Evolutionary conservation across 2,329 filamentous ascomycete species (phyloP), one percentile per base, ranked within the genome.

Genomic region (Coniella vitis): DNA sequence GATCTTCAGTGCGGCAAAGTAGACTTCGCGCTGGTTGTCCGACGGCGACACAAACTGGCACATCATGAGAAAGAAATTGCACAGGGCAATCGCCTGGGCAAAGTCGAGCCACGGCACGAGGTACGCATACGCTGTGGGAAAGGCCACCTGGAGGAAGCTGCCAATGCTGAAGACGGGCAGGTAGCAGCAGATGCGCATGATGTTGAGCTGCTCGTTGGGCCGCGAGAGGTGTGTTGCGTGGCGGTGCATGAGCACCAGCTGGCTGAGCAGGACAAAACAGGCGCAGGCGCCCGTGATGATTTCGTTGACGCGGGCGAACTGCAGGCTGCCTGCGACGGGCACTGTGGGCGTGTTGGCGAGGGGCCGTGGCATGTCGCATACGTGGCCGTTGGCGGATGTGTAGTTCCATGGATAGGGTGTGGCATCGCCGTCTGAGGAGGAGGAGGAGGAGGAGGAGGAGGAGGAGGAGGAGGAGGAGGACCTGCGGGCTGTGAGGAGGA

Each of bases 61-160:
- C 35, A 73, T 59, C 22, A 73, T 62, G 9, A 73, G 60, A 52
- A 71, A 70, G 55, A 73, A 73, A 10, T 62, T 61, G n/a, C 62
- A 64, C 2, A 75, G 56, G 9, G 69, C 67, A 22, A 69, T 56
- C 4, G 63, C 58, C 57, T 74, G 65, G 50, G 67, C 62, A 5
- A 69, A 51, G 19, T 68, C 64, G 20, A 67, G 55, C 57, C 67
- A 67, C 3, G 66, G 62, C 25, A 62, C 55, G 12, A 73, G 49
- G 53, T 72, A 74, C 38, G 68, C 60, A 38, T 66, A 64, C 2
- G 63, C 55, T 19, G 61, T 58, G 2, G 69, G 66, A 34, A 65
- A 66, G 46, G 58, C 60, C 16, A 72, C 61, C 2, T 61, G 59
- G 4, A 73, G 56, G 45, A 68, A 69, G 2, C 66, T 65, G 17